Base-by-base conservation (phyloP, 345 rosid species). In the Mercurialis annua region DNA sequence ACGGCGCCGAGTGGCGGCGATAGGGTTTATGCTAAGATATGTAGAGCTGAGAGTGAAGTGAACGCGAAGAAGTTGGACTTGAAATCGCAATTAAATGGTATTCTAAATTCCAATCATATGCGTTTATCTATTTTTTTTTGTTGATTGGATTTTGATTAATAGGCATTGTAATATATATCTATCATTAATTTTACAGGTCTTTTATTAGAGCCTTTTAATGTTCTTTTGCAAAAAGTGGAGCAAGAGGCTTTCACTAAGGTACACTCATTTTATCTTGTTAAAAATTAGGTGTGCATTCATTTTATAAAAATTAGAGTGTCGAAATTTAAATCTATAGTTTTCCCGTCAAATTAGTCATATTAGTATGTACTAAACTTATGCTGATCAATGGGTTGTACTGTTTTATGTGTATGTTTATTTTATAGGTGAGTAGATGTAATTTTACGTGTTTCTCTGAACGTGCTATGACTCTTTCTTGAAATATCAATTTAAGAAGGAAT, bases 1-100 rank as follows among this genome's bases (percentile, higher is more conserved):
- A 94, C 97, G 3, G 92, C 92, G 7, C 95, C 96, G 0, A 80
- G 78, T 59, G 89, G 92, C 18, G 87, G 95, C n/a, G 90, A 89
- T 30, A 85, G 96, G 84, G 91, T 94, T 78, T 94, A 94, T 62
- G 91, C 85, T 10, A 94, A 84, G 82, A 75, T 94, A 38, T 81
- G 80, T 66, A 70, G 87, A 73, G 64, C 72, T 48, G 75, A 77
- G 61, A 68, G 66, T 56, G 89, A 85, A 18, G 80, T 73, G 52
- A 62, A 55, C 30, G 55, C 61, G 66, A 80, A 78, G 78, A 82
- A 75, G 76, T 66, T 86, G 79, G 75, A 82, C 67, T 4, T 80
- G 26, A 81, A 72, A 57, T 70, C 68, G 15, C 81, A 77, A 49
- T 76, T 86, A 51, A 66, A 73, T 57, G 87, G 97, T 90, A 86